A percentile compares a stretch with the other conserved stretches of the same genome.
Evolutionary conservation across 2,329 filamentous ascomycete species (phyloP).

Genomic region (Epichloe baconii): DNA sequence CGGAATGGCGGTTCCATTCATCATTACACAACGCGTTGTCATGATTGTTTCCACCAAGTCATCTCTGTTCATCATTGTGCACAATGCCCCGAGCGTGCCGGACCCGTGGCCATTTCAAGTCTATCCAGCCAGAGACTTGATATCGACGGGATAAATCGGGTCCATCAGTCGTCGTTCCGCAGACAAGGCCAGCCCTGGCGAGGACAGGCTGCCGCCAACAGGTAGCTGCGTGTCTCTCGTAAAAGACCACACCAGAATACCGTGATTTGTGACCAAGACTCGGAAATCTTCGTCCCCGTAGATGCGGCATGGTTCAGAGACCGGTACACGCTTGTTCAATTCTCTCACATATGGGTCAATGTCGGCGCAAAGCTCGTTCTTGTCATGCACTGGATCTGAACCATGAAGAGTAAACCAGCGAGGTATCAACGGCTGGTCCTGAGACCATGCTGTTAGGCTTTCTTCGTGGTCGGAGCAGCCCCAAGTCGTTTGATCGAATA

Average conservation of each 20-base stretch:
- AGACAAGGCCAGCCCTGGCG: background rate
- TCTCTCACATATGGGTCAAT: background rate
- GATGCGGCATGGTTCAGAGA: background rate
- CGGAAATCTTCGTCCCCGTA: conserved; percentile 3
- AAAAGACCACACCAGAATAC: conserved; percentile 1
- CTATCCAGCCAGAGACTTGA: background rate
- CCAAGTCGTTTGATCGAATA: background rate
- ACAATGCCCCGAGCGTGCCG: background rate
- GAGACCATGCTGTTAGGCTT: conserved; percentile 1
- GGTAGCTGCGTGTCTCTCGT: background rate
- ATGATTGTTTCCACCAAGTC: background rate
- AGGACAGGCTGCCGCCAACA: too few relatives aligned
- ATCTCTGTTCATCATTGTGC: background rate
- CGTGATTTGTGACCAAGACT: background rate
- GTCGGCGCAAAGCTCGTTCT: background rate
- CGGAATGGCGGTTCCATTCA: background rate
- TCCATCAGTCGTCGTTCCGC: background rate
- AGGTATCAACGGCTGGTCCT: background rate
- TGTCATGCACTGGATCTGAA: background rate
- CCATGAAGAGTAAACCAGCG: background rate
- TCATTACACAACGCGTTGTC: background rate
- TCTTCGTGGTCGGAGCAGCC: background rate
- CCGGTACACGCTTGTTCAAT: background rate
- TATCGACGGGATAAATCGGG: background rate
- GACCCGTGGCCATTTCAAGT: background rate